These are phyloP conservation scores for Sistotremastrum niveocremeum DNA, from an alignment of 768 basidiomycete species.

Conservation along the genomic window DNA sequence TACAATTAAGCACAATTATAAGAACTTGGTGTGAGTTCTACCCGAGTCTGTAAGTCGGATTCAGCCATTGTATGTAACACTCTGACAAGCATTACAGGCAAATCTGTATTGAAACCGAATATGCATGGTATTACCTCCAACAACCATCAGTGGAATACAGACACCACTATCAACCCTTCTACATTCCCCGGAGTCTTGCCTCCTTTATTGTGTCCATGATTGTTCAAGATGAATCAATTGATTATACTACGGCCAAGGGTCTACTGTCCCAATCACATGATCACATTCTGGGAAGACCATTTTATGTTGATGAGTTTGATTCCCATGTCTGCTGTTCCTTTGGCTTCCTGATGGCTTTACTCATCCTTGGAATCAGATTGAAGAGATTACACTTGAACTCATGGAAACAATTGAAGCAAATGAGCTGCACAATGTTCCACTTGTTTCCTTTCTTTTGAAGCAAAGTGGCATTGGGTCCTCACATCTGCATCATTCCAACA, in stretches of 20 bases:
- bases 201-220: constrained; percentile 28
- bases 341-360: constrained; percentile 1
- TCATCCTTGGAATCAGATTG: background rate
- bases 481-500: constrained; percentile 26
- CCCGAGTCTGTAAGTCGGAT: constrained; percentile 31
- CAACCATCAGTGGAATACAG: constrained; percentile 33
- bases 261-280: background rate
- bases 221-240: background rate
- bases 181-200: constrained; percentile 34
- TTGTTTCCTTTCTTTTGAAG: constrained; percentile 50
- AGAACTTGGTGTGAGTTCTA: constrained; percentile 27
- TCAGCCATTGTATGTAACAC: background rate
- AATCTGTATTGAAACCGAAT: constrained; percentile 49
- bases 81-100: constrained; percentile 26
- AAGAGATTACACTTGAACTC: background rate
- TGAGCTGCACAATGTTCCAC: constrained; percentile 45
- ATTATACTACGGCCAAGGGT: background rate
- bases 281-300: constrained; percentile 1
- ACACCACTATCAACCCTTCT: constrained; percentile 31
- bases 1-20: constrained; percentile 14
- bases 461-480: constrained; percentile 21
- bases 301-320: background rate
- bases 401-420: constrained; percentile 38
- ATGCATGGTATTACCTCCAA: constrained; percentile 49
- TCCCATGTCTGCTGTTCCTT: background rate